Evolutionary conservation across 2,329 filamentous ascomycete species (phyloP), one percentile per base, ranked within the genome.

Genomic region (Xylaria hypoxylon): DNA sequence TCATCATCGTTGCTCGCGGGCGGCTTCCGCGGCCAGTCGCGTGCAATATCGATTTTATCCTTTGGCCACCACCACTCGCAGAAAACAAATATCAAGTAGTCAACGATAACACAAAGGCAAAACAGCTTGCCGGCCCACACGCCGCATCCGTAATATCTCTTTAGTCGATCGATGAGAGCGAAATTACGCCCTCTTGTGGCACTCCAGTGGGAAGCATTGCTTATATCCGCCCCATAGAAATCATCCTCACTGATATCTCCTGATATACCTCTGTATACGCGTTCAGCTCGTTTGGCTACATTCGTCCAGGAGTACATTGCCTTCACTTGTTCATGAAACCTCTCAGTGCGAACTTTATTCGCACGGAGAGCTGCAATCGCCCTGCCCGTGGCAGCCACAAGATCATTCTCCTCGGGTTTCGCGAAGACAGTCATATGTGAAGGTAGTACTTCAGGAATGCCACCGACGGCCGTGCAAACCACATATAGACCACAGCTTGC

Each of bases 301-400:
- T 99, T 95, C 31, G 92, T 92, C 96, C 96, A 99, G 1, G 93
- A 97, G 81, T 99, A 99, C 96, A 98, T 98, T 82, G 92, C 92
- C 79, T 95, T 94, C 69, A 99, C 96, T 79, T 98, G 92, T 71
- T 97, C 95, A 77, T 99, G 96, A 76, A 99, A 99, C 47, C 91
- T 88, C 77, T 98, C 95, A 0, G 96, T 97, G 69, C 93, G 90
- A 31, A 99, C 91, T 73, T 91, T 93, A 72, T 94, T 95, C 5
- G 91, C 91, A 50, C 95, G 90, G 62, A 99, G 85, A 33, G 92
- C 91, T 0, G 90, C 91, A 68, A 99, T 98, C 19, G 96, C 96
- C 71, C 90, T 91, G 19, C 93, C 92, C 0, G 96, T 97, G 3
- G 95, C 96, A 47, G 89, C 85, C 0, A 99, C 95, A 11, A 99